Percentiles rank a stretch among this genome's conserved stretches.
Evolutionary conservation across 495 filamentous ascomycete genomes (phyloP).

Genomic region (Aspergillus asperescens): DNA sequence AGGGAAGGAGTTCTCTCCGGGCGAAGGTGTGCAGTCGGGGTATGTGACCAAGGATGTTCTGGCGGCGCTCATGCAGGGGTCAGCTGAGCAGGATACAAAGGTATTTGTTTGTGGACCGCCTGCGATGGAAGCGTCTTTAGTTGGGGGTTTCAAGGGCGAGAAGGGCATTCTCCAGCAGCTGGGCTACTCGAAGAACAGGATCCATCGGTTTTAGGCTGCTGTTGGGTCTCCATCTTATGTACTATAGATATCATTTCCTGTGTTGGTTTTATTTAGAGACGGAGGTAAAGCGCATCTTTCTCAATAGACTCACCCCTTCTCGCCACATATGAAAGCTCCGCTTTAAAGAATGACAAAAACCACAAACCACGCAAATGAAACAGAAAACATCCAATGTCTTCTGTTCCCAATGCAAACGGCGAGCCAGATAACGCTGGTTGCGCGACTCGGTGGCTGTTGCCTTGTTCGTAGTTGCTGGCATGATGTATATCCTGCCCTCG

Average conservation of each 20-base stretch:
- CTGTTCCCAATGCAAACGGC: no score
- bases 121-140: constrained; percentile 54
- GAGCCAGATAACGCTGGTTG: no score
- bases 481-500: no score
- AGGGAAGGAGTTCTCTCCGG: constrained; percentile 14
- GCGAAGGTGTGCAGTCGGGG: constrained; percentile 39
- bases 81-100: constrained; percentile 41
- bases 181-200: constrained; percentile 1
- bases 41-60: constrained; percentile 54
- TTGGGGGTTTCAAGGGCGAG: constrained; percentile 25
- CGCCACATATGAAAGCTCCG: no score
- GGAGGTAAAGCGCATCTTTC: no score
- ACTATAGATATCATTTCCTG: background rate
- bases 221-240: background rate
- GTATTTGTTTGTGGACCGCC: constrained; percentile 65
- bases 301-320: no score
- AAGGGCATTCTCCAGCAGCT: background rate
- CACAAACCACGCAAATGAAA: no score
- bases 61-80: constrained; percentile 39
- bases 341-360: no score
- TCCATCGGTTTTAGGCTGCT: background rate
- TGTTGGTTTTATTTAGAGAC: background rate
- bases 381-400: no score
- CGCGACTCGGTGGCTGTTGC: no score
- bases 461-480: no score